These are phyloP conservation scores for Solanum paucissectum DNA, from an alignment of 257 asterid genomes.

Conservation along the genomic window DNA sequence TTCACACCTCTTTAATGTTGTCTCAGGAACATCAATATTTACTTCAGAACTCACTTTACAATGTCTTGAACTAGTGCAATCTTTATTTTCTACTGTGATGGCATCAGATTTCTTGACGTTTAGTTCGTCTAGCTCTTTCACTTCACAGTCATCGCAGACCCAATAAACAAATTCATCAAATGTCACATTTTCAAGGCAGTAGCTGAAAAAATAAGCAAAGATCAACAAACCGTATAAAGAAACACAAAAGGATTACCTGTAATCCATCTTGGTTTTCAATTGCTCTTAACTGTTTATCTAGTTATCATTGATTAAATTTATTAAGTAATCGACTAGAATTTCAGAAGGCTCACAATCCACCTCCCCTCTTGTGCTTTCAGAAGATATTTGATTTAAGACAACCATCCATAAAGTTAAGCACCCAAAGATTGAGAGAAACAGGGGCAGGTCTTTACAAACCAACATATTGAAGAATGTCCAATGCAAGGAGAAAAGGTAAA, in stretches of 20 bases:
- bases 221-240: not conserved
- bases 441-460: not conserved
- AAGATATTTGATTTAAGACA: not conserved
- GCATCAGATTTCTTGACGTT: not conserved
- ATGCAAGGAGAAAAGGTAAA: not conserved
- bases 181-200: conserved; percentile 10
- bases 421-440: not conserved
- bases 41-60: not conserved
- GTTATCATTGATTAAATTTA: not conserved
- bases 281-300: not conserved
- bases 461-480: not conserved
- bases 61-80: not conserved
- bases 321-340: not conserved
- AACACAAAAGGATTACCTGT: not conserved
- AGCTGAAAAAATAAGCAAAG: conserved; percentile 4
- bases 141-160: conserved; percentile 10
- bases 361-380: not conserved
- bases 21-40: not conserved
- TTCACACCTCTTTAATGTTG: not conserved
- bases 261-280: not conserved
- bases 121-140: not conserved
- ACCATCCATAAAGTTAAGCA: not conserved
- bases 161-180: conserved; percentile 4
- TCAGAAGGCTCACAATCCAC: not conserved
- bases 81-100: not conserved